phyloP scores from a whole-genome alignment of 176 grass and related monocot species.

The Panicum miliaceum region DNA sequence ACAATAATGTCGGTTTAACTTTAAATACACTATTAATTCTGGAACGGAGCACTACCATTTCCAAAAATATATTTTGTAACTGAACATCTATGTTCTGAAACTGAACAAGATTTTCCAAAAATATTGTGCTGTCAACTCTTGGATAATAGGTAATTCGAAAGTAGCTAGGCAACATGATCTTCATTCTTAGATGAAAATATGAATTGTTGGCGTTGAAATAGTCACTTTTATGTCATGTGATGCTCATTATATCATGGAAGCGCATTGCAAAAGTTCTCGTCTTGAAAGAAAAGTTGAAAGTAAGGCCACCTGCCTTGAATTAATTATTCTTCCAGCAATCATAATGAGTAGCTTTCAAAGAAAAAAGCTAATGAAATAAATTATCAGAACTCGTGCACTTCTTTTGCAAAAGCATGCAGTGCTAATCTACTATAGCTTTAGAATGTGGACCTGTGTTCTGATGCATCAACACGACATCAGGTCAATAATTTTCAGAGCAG shows the following conservation, averaged over 20 bases:
- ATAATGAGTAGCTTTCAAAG: background rate
- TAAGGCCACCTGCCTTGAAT: background rate
- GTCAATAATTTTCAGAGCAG: slow-evolving; percentile 16
- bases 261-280: slow-evolving; percentile 4
- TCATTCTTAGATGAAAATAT: background rate
- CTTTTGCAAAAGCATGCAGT: slow-evolving; percentile 11
- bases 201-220: background rate
- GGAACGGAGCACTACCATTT: background rate
- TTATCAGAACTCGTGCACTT: slow-evolving; percentile 7
- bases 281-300: background rate
- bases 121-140: background rate
- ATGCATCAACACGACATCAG: background rate
- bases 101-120: background rate
- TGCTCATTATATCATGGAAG: background rate
- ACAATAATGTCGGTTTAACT: background rate
- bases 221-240: slow-evolving; percentile 13
- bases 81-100: background rate
- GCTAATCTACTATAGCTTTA: background rate
- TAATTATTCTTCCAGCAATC: background rate
- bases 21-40: background rate
- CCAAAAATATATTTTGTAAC: background rate
- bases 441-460: background rate
- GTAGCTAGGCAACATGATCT: background rate
- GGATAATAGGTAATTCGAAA: background rate
- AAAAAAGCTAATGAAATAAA: slow-evolving; percentile 18